These are phyloP conservation scores for Calocybe indica DNA, from an alignment of 768 basidiomycete genomes.

Conservation along the genomic window DNA sequence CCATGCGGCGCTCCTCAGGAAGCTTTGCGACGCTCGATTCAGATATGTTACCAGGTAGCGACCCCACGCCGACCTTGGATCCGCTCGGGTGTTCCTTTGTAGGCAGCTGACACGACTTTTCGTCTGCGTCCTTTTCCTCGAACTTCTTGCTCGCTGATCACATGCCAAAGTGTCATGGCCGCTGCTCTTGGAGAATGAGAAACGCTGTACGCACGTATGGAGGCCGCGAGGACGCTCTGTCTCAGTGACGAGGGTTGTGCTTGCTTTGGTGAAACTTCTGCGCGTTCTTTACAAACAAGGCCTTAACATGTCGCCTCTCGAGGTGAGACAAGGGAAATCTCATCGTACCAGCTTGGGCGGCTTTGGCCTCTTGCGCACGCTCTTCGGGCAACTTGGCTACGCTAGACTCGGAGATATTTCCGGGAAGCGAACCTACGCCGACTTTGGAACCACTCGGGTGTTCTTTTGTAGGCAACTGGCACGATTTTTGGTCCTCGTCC, in stretches of 20 bases:
- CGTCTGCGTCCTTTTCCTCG: no score
- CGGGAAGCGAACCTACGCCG: constrained; percentile 48
- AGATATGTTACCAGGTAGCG: constrained; percentile 36
- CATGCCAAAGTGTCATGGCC: no score
- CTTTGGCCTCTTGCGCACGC: constrained; percentile 13
- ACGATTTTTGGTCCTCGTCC: no score
- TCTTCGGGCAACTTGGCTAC: constrained; percentile 48
- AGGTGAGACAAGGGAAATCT: constrained; percentile 3
- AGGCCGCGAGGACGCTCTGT: neutral
- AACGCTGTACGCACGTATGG: neutral
- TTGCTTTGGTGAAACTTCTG: neutral
- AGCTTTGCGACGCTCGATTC: constrained; percentile 41
- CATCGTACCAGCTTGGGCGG: constrained; percentile 12
- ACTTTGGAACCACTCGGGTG: constrained; percentile 21
- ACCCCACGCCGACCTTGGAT: constrained; percentile 37
- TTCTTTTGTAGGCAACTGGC: constrained; percentile 13
- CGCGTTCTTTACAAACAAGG: neutral
- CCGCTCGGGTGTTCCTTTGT: constrained; percentile 22
- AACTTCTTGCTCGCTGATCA: no score
- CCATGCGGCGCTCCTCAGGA: constrained; percentile 34
- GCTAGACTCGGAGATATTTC: constrained; percentile 33
- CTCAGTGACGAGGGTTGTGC: neutral
- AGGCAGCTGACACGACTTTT: neutral
- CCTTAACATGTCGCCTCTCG: neutral
- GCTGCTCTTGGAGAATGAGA: no score